Evolutionary conservation across 768 basidiomycete species (phyloP).

Genomic region (Leucogyrophana mollusca): DNA sequence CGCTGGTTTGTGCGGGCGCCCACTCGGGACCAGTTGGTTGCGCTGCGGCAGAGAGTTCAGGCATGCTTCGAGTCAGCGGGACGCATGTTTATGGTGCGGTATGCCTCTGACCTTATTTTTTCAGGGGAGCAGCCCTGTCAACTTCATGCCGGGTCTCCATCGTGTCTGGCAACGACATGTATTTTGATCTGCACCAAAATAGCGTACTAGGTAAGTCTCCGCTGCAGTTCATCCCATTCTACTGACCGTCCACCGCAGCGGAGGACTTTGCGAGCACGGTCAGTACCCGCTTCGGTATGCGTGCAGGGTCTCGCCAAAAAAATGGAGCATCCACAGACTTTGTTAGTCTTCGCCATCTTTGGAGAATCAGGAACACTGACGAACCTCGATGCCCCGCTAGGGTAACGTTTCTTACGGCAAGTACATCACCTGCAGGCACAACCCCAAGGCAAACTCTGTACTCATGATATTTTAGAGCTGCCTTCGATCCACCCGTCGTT

Average conservation of each 20-base stretch:
- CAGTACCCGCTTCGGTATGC: slow-evolving; percentile 42
- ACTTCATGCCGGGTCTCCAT: slow-evolving; percentile 55
- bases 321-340: slow-evolving; percentile 75
- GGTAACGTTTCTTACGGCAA: slow-evolving; percentile 72
- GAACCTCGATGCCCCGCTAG: slow-evolving; percentile 36
- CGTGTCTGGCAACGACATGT: slow-evolving; percentile 36
- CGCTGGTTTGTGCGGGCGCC: slow-evolving; percentile 72
- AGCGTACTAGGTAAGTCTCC: slow-evolving; percentile 44
- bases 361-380: slow-evolving; percentile 3
- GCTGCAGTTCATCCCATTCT: slow-evolving; percentile 2
- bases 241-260: slow-evolving; percentile 34
- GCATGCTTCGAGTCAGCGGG: slow-evolving; percentile 68
- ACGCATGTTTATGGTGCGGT: not conserved
- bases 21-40: slow-evolving; percentile 51
- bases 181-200: slow-evolving; percentile 63
- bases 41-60: slow-evolving; percentile 56
- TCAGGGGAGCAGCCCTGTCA: slow-evolving; percentile 66
- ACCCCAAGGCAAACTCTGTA: slow-evolving; percentile 11
- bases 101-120: slow-evolving; percentile 6
- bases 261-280: slow-evolving; percentile 50
- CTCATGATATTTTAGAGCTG: slow-evolving; percentile 38
- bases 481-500: slow-evolving; percentile 66
- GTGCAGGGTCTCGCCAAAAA: slow-evolving; percentile 23
- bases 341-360: slow-evolving; percentile 41
- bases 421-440: slow-evolving; percentile 23